phyloP scores from a whole-genome alignment of 331 rosid genomes.

The Arachis monticola region DNA sequence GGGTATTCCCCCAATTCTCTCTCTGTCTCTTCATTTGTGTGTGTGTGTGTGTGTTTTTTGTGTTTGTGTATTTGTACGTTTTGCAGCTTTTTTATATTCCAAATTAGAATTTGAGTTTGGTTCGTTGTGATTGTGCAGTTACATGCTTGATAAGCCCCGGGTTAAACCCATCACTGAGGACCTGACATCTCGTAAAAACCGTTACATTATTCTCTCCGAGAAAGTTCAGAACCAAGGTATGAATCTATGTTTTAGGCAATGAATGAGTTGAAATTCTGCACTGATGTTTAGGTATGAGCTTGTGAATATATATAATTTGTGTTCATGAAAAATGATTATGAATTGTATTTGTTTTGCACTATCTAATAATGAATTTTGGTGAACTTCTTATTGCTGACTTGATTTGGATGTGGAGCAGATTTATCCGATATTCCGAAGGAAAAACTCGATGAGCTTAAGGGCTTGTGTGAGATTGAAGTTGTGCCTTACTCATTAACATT shows the following conservation, averaged over 20 bases:
- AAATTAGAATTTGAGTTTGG: background rate
- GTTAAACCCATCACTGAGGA: conserved; percentile 84
- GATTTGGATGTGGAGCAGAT: too few relatives aligned
- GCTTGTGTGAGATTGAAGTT: conserved; percentile 71
- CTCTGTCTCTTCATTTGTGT: background rate
- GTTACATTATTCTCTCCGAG: conserved; percentile 77
- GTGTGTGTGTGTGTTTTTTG: background rate
- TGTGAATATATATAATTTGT: too few relatives aligned
- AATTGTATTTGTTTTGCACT: too few relatives aligned
- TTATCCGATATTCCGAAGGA: too few relatives aligned
- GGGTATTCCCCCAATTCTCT: conserved; percentile 52
- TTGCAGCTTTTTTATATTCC: background rate
- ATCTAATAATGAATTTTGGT: too few relatives aligned
- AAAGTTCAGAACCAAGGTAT: conserved; percentile 64
- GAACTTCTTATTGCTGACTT: too few relatives aligned
- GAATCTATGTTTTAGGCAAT: background rate
- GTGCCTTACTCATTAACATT: conserved; percentile 77
- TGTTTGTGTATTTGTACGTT: background rate
- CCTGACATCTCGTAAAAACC: conserved; percentile 66
- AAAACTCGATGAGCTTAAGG: too few relatives aligned
- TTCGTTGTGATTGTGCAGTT: conserved; percentile 47
- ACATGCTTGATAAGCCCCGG: conserved; percentile 83
- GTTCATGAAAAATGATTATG: too few relatives aligned
- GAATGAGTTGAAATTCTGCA: too few relatives aligned
- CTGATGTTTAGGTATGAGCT: too few relatives aligned